Evolutionary conservation across 2,329 filamentous ascomycete species (phyloP).

Genomic region (Didymella sp.): DNA sequence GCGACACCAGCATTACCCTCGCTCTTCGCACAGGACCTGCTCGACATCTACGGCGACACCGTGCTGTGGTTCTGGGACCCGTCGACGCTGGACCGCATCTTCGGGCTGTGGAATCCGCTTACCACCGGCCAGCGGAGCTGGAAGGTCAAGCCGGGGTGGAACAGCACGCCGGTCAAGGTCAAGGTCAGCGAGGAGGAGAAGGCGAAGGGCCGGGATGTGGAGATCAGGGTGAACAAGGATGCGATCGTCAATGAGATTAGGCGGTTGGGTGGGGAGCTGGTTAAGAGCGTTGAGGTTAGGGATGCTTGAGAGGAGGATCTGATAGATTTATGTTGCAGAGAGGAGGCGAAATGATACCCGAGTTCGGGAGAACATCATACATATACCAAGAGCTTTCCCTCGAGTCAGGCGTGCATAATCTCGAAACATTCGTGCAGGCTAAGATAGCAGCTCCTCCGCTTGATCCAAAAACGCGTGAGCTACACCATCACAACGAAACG

Average conservation of each 20-base stretch:
- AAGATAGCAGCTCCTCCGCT: too few species aligned
- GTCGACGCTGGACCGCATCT: slow-evolving; percentile 63
- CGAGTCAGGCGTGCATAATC: too few species aligned
- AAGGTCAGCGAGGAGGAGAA: slow-evolving; percentile 49
- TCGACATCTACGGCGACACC: slow-evolving; percentile 69
- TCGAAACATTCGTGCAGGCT: too few species aligned
- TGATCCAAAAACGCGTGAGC: too few species aligned
- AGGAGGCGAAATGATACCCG: background rate
- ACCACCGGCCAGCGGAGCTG: slow-evolving; percentile 63
- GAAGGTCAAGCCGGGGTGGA: slow-evolving; percentile 74
- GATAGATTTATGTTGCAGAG: background rate
- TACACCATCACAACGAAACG: too few species aligned
- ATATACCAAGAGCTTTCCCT: too few species aligned
- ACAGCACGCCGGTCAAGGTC: slow-evolving; percentile 62
- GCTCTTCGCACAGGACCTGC: slow-evolving; percentile 72
- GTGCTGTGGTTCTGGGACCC: slow-evolving; percentile 82
- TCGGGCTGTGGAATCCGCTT: slow-evolving; percentile 70
- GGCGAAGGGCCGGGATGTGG: slow-evolving; percentile 38
- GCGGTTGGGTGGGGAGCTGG: slow-evolving; percentile 65
- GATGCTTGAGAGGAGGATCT: background rate
- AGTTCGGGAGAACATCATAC: too few species aligned
- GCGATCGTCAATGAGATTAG: slow-evolving; percentile 77
- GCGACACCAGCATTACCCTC: slow-evolving; percentile 65
- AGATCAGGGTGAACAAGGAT: slow-evolving; percentile 70
- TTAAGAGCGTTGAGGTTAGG: slow-evolving; percentile 52